Evolutionary conservation across 495 filamentous ascomycete genomes (phyloP).

Genomic region (Eremomyces bilateralis): DNA sequence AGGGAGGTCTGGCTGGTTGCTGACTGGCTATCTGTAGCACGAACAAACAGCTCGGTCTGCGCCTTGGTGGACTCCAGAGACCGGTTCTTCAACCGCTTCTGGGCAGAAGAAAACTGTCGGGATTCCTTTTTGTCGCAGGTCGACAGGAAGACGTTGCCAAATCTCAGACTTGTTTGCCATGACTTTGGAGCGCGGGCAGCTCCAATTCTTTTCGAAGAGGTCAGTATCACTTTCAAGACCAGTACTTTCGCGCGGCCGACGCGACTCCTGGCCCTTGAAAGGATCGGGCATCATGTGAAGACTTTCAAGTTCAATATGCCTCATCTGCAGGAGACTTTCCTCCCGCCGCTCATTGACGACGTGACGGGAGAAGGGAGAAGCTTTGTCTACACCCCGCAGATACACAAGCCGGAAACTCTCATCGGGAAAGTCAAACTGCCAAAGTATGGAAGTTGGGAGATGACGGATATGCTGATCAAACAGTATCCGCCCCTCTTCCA

Average conservation of each 20-base stretch:
- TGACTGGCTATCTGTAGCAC: conserved; percentile 8
- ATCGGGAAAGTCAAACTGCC: conserved; percentile 20
- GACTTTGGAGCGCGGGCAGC: conserved; percentile 26
- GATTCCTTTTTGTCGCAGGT: conserved; percentile 22
- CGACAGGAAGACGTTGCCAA: conserved; percentile 22
- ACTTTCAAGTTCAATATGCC: conserved; percentile 47
- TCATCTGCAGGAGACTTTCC: conserved; percentile 47
- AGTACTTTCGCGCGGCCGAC: conserved; percentile 46
- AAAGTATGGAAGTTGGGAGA: conserved; percentile 44
- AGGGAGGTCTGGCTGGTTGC: too few species aligned
- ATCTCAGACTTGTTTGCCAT: conserved; percentile 29
- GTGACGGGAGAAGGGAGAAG: conserved; percentile 44
- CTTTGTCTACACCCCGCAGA: conserved; percentile 55
- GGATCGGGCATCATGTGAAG: conserved; percentile 50
- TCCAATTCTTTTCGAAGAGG: conserved; percentile 27
- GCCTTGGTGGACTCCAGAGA: conserved; percentile 18
- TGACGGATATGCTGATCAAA: conserved; percentile 46
- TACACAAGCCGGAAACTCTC: conserved; percentile 14
- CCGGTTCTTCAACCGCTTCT: conserved; percentile 26
- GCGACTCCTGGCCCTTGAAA: conserved; percentile 42
- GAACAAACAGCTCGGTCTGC: conserved; percentile 17
- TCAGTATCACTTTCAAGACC: conserved; percentile 40
- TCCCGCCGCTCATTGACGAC: conserved; percentile 54
- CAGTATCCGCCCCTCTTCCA: conserved; percentile 71
- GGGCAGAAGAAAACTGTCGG: conserved; percentile 25